These are phyloP conservation scores for Penicillium capsulatum DNA, from an alignment of 2,329 filamentous ascomycete genomes.

Conservation along the genomic window DNA sequence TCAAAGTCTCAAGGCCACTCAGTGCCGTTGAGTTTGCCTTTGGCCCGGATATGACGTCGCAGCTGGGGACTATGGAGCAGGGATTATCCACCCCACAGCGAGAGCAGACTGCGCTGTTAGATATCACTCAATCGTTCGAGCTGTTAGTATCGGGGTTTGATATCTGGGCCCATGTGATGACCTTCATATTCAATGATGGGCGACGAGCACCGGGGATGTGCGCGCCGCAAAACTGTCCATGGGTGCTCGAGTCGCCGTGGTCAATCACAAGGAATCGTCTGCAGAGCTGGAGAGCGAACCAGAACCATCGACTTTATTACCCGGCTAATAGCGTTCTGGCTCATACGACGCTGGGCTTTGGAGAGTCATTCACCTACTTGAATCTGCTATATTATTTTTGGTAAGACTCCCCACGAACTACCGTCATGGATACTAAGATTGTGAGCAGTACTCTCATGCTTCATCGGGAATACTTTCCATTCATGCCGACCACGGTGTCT, in stretches of 20 bases:
- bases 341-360: slow-evolving; percentile 40
- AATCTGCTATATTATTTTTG: slow-evolving; percentile 46
- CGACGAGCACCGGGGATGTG: slow-evolving; percentile 42
- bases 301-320: slow-evolving; percentile 37
- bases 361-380: slow-evolving; percentile 43
- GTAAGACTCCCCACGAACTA: slow-evolving; percentile 20
- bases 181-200: slow-evolving; percentile 44
- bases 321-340: slow-evolving; percentile 35
- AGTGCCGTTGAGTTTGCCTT: slow-evolving; percentile 38
- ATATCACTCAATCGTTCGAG: slow-evolving; percentile 17
- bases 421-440: background rate
- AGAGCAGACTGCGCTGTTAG: slow-evolving; percentile 7
- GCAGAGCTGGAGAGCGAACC: slow-evolving; percentile 34
- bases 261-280: slow-evolving; percentile 27
- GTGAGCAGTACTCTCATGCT: slow-evolving; percentile 40
- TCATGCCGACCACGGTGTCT: slow-evolving; percentile 37
- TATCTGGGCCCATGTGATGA: slow-evolving; percentile 43
- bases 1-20: slow-evolving; percentile 10
- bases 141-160: slow-evolving; percentile 44
- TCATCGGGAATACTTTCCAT: slow-evolving; percentile 45
- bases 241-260: slow-evolving; percentile 39
- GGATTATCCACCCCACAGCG: slow-evolving; percentile 4
- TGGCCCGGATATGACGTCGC: slow-evolving; percentile 23
- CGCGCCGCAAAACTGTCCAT: slow-evolving; percentile 39
- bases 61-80: slow-evolving; percentile 7